Evolutionary conservation across 306 rosid species (phyloP).

Genomic region (Rubus parviflorus): DNA sequence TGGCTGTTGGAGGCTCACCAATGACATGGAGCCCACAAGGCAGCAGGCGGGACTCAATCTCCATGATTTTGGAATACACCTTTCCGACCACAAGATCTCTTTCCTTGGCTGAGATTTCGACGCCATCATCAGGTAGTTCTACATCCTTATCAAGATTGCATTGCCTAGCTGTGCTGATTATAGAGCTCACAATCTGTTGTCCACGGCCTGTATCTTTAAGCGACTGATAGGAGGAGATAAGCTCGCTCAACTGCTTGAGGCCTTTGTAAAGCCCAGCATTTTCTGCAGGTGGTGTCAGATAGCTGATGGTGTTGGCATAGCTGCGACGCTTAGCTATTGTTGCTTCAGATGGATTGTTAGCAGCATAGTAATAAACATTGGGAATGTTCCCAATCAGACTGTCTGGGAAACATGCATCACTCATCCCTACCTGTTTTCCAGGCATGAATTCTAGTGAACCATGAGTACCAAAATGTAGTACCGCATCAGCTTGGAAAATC

Average conservation of each 20-base stretch:
- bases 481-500: constrained; percentile 90
- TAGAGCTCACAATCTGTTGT: constrained; percentile 94
- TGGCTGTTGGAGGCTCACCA: constrained; percentile 97
- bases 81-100: constrained; percentile 91
- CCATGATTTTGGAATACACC: constrained; percentile 95
- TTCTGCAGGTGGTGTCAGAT: constrained; percentile 98
- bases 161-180: constrained; percentile 91
- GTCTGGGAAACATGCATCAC: constrained; percentile 94
- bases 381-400: constrained; percentile 95
- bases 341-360: constrained; percentile 97
- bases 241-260: constrained; percentile 95
- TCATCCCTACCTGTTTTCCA: constrained; percentile 99
- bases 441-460: constrained; percentile 99
- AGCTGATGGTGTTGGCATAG: constrained; percentile 96
- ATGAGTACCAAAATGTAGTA: constrained; percentile 96
- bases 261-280: constrained; percentile 99
- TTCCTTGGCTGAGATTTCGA: constrained; percentile 76
- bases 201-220: constrained; percentile 97
- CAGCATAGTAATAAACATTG: constrained; percentile 90
- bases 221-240: constrained; percentile 90
- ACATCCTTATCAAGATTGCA: constrained; percentile 99
- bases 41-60: constrained; percentile 89
- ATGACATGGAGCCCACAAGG: constrained; percentile 97
- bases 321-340: constrained; percentile 98
- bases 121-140: constrained; percentile 78